Evolutionary conservation across 2,329 filamentous ascomycete genomes (phyloP).

Genomic region (Colletotrichum sp.): DNA sequence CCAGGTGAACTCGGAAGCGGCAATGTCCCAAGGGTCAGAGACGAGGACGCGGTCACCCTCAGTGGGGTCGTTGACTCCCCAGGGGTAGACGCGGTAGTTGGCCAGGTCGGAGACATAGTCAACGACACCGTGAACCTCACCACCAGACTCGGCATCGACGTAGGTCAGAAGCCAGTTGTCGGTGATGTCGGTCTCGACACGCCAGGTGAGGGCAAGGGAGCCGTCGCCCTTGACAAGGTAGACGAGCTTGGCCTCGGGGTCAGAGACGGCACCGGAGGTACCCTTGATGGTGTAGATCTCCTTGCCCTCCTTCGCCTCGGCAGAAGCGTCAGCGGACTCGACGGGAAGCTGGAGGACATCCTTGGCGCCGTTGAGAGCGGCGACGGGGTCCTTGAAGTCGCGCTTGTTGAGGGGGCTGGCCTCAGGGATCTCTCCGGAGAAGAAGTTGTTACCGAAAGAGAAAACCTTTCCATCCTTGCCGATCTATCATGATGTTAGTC

Average conservation of each 20-base stretch:
- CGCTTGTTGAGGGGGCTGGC: constrained; percentile 41
- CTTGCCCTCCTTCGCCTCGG: constrained; percentile 27
- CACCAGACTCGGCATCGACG: constrained; percentile 49
- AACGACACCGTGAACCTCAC: constrained; percentile 52
- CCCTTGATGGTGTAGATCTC: constrained; percentile 45
- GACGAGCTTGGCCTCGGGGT: constrained; percentile 55
- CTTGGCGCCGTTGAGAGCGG: constrained; percentile 47
- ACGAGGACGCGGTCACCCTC: constrained; percentile 45
- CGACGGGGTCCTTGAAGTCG: constrained; percentile 45
- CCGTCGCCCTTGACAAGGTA: constrained; percentile 53
- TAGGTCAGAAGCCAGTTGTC: constrained; percentile 60
- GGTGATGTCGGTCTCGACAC: constrained; percentile 56
- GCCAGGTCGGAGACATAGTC: constrained; percentile 56
- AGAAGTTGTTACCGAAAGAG: constrained; percentile 55
- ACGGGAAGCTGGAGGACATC: constrained; percentile 36
- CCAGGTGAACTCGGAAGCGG: constrained; percentile 53
- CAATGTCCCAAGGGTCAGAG: constrained; percentile 47
- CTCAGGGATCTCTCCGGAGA: constrained; percentile 46
- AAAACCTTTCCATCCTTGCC: constrained; percentile 54
- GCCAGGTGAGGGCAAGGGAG: constrained; percentile 52
- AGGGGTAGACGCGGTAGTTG: constrained; percentile 55
- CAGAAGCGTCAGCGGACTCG: constrained; percentile 27
- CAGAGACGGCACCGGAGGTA: constrained; percentile 47
- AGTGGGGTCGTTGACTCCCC: constrained; percentile 55
- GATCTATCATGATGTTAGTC: constrained; percentile 35